These are phyloP conservation scores for Populus hybrid DNA, from an alignment of 441 rosid genomes.

Conservation along the genomic window DNA sequence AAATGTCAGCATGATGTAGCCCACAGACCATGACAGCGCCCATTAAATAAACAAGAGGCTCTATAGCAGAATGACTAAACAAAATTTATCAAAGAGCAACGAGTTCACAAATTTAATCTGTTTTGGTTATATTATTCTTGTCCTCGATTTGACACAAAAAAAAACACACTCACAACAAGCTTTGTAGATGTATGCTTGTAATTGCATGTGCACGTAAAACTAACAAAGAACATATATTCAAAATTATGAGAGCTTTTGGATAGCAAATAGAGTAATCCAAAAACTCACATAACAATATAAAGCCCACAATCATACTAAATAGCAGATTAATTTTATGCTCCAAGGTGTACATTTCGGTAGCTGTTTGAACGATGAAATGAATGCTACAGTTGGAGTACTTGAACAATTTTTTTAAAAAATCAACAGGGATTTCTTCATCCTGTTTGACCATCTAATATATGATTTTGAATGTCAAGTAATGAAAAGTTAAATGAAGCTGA, in stretches of 20 bases:
- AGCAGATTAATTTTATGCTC: not conserved
- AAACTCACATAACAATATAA: not conserved
- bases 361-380: not conserved
- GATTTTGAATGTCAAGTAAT: not conserved
- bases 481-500: not conserved
- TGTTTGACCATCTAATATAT: not conserved
- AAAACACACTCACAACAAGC: not conserved
- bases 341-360: not conserved
- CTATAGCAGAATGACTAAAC: not conserved
- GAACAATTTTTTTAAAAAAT: not conserved
- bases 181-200: not conserved
- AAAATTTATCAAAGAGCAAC: not conserved
- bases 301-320: not conserved
- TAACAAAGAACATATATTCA: not conserved
- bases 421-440: not conserved
- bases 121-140: not conserved
- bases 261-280: not conserved
- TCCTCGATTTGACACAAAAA: not conserved
- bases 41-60: not conserved
- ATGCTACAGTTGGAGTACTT: not conserved
- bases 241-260: not conserved
- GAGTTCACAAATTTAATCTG: not conserved
- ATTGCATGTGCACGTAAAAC: not conserved
- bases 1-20: not conserved
- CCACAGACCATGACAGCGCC: not conserved